Conservation (phyloP, 2,329 filamentous ascomycete species). For the Penicillium sp. region DNA sequence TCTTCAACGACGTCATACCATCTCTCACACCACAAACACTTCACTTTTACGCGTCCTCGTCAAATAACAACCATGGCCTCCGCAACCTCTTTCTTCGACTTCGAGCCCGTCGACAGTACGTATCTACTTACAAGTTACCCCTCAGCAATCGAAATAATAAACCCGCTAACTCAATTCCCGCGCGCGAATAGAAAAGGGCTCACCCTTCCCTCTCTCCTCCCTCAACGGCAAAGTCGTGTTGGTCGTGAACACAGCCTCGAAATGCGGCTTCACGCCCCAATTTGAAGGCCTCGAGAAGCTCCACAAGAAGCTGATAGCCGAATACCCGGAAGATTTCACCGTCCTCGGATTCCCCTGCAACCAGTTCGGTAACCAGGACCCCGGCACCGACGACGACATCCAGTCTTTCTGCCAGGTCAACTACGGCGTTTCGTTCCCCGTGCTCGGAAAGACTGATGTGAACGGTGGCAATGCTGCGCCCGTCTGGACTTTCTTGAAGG, state of each 20-base stretch:
- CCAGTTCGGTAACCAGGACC: conserved; percentile 91
- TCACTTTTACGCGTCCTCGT: not conserved
- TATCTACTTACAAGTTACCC: conserved; percentile 17
- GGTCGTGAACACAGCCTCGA: conserved; percentile 95
- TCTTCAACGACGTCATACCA: conserved; percentile 17
- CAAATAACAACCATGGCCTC: conserved; percentile 50
- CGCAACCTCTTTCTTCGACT: conserved; percentile 58
- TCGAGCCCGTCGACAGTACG: conserved; percentile 57
- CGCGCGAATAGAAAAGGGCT: conserved; percentile 61
- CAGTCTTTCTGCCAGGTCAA: conserved; percentile 85
- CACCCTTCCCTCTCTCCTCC: conserved; percentile 63
- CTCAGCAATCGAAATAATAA: not conserved
- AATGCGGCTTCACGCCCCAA: conserved; percentile 98
- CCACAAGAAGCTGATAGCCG: conserved; percentile 70
- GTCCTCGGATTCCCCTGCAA: conserved; percentile 98
- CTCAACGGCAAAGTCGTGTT: conserved; percentile 92
- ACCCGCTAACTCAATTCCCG: conserved; percentile 6
- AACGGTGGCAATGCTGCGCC: conserved; percentile 81
- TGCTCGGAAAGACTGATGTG: conserved; percentile 88
- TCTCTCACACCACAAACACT: not conserved
- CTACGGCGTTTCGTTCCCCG: conserved; percentile 89
- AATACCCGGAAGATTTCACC: conserved; percentile 71
- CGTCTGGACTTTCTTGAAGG: conserved; percentile 71
- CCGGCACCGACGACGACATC: conserved; percentile 75
- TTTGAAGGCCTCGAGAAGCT: conserved; percentile 86